Conservation (phyloP, 2,329 filamentous ascomycete genomes). For the Elsinoe arachidis region DNA sequence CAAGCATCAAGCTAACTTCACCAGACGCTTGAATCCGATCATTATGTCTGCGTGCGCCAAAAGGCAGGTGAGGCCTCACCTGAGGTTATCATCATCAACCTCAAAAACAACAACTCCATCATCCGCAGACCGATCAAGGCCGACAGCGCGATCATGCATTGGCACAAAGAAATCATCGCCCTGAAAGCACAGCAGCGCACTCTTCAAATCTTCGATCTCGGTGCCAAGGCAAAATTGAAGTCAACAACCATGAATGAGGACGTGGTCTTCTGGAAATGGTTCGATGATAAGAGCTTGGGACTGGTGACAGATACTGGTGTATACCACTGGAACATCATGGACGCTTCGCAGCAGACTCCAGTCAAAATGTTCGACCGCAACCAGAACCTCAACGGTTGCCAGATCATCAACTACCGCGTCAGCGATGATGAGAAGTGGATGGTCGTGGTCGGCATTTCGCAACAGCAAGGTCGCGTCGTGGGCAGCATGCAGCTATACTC, state of each 20-base stretch:
- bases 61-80: conserved; percentile 80
- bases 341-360: conserved; percentile 66
- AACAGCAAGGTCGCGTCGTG: conserved; percentile 84
- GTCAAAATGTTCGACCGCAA: conserved; percentile 94
- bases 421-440: conserved; percentile 97
- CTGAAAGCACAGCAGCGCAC: conserved; percentile 90
- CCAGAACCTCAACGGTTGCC: conserved; percentile 76
- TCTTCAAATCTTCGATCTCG: conserved; percentile 94
- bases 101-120: conserved; percentile 95
- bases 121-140: conserved; percentile 94
- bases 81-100: conserved; percentile 94
- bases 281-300: conserved; percentile 78
- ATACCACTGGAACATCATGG: conserved; percentile 97
- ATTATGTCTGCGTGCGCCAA: conserved; percentile 92
- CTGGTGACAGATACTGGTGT: conserved; percentile 85
- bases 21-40: conserved; percentile 95
- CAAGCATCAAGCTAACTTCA: conserved; percentile 20
- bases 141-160: conserved; percentile 99
- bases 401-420: conserved; percentile 99
- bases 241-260: conserved; percentile 95
- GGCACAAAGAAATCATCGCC: conserved; percentile 89
- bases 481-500: conserved; percentile 97
- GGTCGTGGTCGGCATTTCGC: conserved; percentile 92
- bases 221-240: conserved; percentile 90
- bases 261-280: conserved; percentile 99